Base-by-base conservation (phyloP, 768 basidiomycete genomes). In the Termitomyces sp. region DNA sequence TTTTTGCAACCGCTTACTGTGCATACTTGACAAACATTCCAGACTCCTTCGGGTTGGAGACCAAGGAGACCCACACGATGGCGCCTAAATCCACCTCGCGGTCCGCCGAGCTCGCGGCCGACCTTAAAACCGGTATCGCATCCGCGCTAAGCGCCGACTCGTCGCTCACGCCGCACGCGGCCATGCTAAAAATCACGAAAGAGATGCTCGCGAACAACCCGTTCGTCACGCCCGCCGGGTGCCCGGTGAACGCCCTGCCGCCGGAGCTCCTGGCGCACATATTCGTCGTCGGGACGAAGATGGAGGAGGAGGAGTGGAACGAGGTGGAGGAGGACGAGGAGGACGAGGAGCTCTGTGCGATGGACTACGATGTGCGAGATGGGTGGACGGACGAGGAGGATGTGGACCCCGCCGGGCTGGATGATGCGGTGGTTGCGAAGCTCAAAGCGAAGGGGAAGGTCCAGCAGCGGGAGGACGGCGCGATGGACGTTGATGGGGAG, bases 201-300 rank as follows among this genome's bases (percentile, higher is more conserved):
- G 68, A 73, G 6, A 70, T 79, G 70, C 73, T 80, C 36, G 61
- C 65, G 32, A 76, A 81, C 64, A 83, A 82, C 58, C 82, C 79
- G 0, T 82, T 74, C 57, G 66, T 77, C 30, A 79, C 82, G 12
- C 81, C 81, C 0, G 69, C 68, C 26, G 74, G 76, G 36, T 84
- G 82, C 61, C 80, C 77, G 1, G 74, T 86, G 36, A 81, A 84
- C 57, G 69, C 73, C 40, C 76, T 86, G 16, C 84, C 84, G 1
- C 77, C 78, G 18, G 85, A 86, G 64, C 72, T 87, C 28, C 76
- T 87, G 6, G 80, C 78, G 0, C 75, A 79, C 60, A 81, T 87
- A 57, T 87, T 86, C 63, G 68, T 75, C 12, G 61, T 79, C 10
- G 85, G 85, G 5, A 71, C 73, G 33, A 4, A 65, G 57, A 73